Percentiles rank a stretch among this genome's conserved stretches.
Evolutionary conservation across 2,329 filamentous ascomycete genomes (phyloP).

Genomic region (Ascochyta rabiei): DNA sequence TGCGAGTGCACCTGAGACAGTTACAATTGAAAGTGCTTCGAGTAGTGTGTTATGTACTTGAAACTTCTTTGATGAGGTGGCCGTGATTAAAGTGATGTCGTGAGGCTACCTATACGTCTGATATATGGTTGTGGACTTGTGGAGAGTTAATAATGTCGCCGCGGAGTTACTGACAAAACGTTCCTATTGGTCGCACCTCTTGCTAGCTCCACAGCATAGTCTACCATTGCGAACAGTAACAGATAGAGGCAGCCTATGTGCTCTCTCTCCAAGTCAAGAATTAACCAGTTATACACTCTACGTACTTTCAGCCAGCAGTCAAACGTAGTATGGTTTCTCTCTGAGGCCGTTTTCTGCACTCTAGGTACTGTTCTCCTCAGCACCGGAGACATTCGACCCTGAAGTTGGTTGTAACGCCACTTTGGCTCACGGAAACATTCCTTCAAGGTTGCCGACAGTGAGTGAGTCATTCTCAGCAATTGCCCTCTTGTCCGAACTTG

Average conservation of each 20-base stretch:
- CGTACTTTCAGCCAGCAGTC: neutral
- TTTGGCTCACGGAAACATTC: neutral
- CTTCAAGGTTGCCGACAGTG: constrained; percentile 1
- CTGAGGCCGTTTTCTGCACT: neutral
- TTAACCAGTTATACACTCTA: neutral
- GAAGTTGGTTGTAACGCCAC: neutral
- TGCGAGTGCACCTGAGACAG: neutral
- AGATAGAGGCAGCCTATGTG: neutral
- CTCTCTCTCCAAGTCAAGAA: neutral
- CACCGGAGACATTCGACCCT: constrained; percentile 5
- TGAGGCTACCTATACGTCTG: constrained; percentile 3
- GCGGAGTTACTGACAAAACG: constrained; percentile 1
- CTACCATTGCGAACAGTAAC: neutral
- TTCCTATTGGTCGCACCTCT: constrained; percentile 2
- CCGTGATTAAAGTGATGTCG: no score
- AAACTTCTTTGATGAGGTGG: neutral
- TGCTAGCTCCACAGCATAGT: neutral
- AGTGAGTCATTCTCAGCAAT: neutral
- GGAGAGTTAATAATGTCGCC: constrained; percentile 14
- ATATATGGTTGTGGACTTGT: neutral
- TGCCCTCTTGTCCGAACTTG: neutral
- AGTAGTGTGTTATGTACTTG: no score
- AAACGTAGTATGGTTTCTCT: neutral
- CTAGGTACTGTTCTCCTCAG: neutral
- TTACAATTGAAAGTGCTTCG: neutral